These are phyloP conservation scores for Dactylellina haptotyla DNA, from an alignment of 2,329 filamentous ascomycete species.

Conservation along the genomic window DNA sequence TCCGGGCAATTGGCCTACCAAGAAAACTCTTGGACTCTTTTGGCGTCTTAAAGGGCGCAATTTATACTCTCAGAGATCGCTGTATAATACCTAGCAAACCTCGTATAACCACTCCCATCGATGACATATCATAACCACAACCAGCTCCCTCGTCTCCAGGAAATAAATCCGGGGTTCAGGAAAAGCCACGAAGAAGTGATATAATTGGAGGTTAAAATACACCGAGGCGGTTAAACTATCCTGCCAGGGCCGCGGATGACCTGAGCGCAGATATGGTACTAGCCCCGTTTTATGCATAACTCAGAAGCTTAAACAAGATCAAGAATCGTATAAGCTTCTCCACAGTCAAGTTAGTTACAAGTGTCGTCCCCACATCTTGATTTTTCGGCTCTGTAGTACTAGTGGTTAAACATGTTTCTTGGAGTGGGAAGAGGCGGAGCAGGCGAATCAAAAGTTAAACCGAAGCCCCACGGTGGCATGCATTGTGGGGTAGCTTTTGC, in stretches of 20 bases:
- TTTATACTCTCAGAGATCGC: background rate
- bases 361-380: no score
- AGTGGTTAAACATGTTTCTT: background rate
- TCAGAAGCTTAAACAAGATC: background rate
- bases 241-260: slow-evolving; percentile 9
- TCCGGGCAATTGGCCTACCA: no score
- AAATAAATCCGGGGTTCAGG: slow-evolving; percentile 3
- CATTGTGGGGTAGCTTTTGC: slow-evolving; percentile 7
- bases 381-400: no score
- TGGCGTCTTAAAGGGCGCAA: background rate
- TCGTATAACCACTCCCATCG: background rate
- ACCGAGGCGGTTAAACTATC: slow-evolving; percentile 22
- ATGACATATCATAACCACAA: background rate
- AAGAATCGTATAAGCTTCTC: background rate
- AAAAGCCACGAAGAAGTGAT: background rate
- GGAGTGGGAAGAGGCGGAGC: background rate
- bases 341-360: no score
- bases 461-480: slow-evolving; percentile 2
- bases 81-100: background rate
- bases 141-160: background rate
- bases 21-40: no score
- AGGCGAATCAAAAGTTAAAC: slow-evolving; percentile 37
- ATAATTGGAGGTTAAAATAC: slow-evolving; percentile 39
- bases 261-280: background rate
- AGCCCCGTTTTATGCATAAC: background rate